Percentiles rank a stretch among this genome's conserved stretches.
Evolutionary conservation across 1,284 basidiomycete species (phyloP).

Genomic region (Ustilago shanxiensis): DNA sequence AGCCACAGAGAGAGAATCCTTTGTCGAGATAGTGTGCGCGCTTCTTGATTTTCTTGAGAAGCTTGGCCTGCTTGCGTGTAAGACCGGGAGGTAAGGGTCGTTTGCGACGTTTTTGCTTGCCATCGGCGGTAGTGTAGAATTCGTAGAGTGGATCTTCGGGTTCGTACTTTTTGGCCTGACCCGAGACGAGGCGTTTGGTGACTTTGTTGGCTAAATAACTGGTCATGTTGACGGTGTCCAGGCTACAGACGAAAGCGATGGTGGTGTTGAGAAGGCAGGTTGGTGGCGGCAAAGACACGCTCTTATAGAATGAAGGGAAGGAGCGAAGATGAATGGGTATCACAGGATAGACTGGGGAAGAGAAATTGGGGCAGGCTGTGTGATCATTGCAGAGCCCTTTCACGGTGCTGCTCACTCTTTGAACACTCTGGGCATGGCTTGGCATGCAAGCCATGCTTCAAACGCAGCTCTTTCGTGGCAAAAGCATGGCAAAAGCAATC

Average conservation of each 20-base stretch:
- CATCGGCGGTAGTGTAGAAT: slow-evolving; percentile 77
- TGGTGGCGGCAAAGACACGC: not conserved
- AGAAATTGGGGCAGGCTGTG: not conserved
- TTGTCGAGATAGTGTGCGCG: slow-evolving; percentile 93
- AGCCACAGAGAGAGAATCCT: slow-evolving; percentile 83
- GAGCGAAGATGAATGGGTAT: too few relatives aligned
- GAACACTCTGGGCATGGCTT: not conserved
- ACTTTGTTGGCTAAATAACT: slow-evolving; percentile 55
- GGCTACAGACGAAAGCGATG: not conserved
- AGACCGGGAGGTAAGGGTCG: slow-evolving; percentile 82
- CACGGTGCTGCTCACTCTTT: not conserved
- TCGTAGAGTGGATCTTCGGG: slow-evolving; percentile 82
- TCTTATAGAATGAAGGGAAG: not conserved
- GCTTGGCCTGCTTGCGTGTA: slow-evolving; percentile 80
- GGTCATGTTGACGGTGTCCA: slow-evolving; percentile 34
- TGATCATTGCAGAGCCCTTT: not conserved
- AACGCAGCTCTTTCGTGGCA: too few relatives aligned
- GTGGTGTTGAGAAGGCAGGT: not conserved
- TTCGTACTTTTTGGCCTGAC: slow-evolving; percentile 59
- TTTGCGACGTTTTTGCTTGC: slow-evolving; percentile 78
- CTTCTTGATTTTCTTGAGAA: slow-evolving; percentile 72
- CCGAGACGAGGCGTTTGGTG: slow-evolving; percentile 47
- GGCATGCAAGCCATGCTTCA: too few relatives aligned
- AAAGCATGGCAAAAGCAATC: too few relatives aligned
- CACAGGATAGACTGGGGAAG: not conserved